These are phyloP conservation scores for Suillus subluteus DNA, from an alignment of 768 basidiomycete genomes.

Conservation along the genomic window DNA sequence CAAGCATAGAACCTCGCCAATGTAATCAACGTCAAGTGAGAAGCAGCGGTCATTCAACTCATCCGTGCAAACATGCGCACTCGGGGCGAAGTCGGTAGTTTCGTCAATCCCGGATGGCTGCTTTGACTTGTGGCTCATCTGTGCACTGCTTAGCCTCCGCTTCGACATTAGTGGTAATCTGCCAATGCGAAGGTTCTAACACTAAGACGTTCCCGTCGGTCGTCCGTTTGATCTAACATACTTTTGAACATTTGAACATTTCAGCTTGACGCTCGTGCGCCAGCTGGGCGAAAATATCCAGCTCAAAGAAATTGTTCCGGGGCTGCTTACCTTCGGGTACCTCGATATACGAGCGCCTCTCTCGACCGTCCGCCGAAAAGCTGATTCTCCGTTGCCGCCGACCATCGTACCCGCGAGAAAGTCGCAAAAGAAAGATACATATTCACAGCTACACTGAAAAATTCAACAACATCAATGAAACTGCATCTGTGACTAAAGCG, in stretches of 20 bases:
- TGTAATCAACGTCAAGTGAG: neutral
- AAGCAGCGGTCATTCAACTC: neutral
- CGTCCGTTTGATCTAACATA: neutral
- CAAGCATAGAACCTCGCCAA: neutral
- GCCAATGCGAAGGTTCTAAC: neutral
- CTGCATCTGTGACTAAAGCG: constrained; percentile 44
- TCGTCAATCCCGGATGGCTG: neutral
- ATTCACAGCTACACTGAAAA: constrained; percentile 1
- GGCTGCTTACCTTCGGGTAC: neutral
- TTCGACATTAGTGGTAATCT: neutral
- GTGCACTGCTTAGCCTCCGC: neutral
- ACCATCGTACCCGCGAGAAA: neutral
- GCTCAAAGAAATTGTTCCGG: neutral
- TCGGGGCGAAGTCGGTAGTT: neutral
- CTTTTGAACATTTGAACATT: neutral
- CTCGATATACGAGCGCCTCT: neutral
- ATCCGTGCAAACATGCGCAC: neutral
- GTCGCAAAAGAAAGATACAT: neutral
- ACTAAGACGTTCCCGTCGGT: neutral
- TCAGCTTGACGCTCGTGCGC: neutral
- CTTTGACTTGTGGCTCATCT: too few species aligned
- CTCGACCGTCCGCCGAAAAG: neutral
- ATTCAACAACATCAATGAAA: neutral
- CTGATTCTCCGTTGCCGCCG: neutral
- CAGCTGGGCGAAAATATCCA: neutral